Evolutionary conservation across 1,284 basidiomycete genomes (phyloP).

Genomic region (Leucoagaricus sp.): DNA sequence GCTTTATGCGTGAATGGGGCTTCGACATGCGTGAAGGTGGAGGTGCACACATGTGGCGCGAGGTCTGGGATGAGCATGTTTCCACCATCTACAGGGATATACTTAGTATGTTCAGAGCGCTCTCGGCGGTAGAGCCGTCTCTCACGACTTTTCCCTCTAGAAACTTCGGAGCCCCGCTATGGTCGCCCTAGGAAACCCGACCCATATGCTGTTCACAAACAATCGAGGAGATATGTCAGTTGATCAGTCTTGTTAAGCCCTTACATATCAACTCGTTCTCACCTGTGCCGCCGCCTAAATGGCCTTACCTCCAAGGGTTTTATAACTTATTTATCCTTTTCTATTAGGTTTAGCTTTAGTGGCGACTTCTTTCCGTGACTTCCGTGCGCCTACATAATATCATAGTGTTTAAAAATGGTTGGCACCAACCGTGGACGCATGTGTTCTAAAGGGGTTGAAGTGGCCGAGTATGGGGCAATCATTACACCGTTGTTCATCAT

Average conservation of each 20-base stretch:
- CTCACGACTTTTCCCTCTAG: conserved; percentile 35
- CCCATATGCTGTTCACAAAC: conserved; percentile 60
- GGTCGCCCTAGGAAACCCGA: conserved; percentile 55
- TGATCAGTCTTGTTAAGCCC: conserved; percentile 8
- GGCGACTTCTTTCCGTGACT: conserved; percentile 9
- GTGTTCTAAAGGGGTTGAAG: neutral
- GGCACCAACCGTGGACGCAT: neutral
- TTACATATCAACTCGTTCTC: neutral
- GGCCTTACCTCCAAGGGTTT: neutral
- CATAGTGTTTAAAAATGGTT: neutral
- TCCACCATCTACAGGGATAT: conserved; percentile 66
- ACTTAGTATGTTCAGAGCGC: conserved; percentile 56
- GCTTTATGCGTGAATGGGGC: conserved; percentile 57
- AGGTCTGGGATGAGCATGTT: conserved; percentile 73
- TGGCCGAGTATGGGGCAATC: neutral
- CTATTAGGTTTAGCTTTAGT: neutral
- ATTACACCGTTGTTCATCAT: conserved; percentile 7
- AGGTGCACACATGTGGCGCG: conserved; percentile 84
- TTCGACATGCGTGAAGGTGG: conserved; percentile 58
- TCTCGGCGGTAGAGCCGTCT: neutral
- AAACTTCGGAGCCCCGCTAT: conserved; percentile 64
- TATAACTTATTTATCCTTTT: neutral
- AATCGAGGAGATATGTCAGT: conserved; percentile 50
- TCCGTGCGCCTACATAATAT: neutral
- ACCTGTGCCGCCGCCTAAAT: neutral